These are phyloP conservation scores for Cercophora newfieldiana DNA, from an alignment of 495 filamentous ascomycete genomes.

Conservation along the genomic window DNA sequence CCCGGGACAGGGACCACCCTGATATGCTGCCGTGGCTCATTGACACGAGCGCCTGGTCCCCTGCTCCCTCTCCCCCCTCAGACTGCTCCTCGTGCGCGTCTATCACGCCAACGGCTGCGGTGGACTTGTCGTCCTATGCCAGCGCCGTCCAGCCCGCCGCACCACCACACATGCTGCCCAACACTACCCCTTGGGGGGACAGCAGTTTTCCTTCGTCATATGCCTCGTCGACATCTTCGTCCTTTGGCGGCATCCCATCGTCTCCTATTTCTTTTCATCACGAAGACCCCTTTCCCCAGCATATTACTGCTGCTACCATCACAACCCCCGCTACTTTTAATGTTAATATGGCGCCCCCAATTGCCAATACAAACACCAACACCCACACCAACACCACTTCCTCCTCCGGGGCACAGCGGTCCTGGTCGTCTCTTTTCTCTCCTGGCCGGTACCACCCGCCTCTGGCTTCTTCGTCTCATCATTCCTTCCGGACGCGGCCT, in stretches of 20 bases:
- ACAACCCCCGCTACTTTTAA: constrained; percentile 20
- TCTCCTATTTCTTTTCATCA: constrained; percentile 14
- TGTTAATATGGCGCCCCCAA: constrained; percentile 22
- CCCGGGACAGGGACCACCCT: constrained; percentile 21
- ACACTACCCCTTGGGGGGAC: constrained; percentile 25
- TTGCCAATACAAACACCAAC: too few species aligned
- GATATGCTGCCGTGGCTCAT: constrained; percentile 32
- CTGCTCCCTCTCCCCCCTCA: constrained; percentile 33
- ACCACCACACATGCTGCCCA: constrained; percentile 21
- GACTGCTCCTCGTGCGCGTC: constrained; percentile 33
- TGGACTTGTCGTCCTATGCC: constrained; percentile 16
- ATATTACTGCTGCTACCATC: too few species aligned
- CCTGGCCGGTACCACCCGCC: constrained; percentile 23
- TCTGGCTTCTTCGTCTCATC: constrained; percentile 17
- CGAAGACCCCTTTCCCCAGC: constrained; percentile 11
- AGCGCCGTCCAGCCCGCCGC: constrained; percentile 23
- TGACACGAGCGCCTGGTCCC: constrained; percentile 40
- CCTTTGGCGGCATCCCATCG: constrained; percentile 6
- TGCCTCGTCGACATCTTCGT: constrained; percentile 26
- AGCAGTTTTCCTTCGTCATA: constrained; percentile 27
- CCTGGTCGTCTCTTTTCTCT: constrained; percentile 35
- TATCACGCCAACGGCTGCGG: constrained; percentile 26
- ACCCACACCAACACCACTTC: neutral
- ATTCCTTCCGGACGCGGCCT: constrained; percentile 24
- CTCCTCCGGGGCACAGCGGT: constrained; percentile 17